A percentile compares a stretch with the other conserved stretches of the same genome.
phyloP scores from a whole-genome alignment of 176 grass and related monocot species.

The Phoenix dactylifera region DNA sequence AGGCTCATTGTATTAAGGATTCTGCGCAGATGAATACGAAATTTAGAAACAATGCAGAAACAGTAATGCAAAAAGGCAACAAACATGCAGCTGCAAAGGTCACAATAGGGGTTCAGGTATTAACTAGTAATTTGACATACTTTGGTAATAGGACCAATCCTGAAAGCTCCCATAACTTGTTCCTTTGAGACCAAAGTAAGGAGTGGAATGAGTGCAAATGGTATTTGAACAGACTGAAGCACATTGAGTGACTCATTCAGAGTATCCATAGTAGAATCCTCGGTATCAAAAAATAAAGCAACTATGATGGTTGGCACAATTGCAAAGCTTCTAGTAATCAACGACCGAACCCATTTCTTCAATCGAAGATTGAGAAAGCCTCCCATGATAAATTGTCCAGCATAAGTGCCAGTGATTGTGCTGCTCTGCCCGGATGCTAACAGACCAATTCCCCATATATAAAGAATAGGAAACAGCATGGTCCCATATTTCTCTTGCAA shows the following conservation, averaged over 20 bases:
- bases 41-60: no score
- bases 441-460: slow-evolving; percentile 87
- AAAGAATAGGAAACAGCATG: slow-evolving; percentile 68
- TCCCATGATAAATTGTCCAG: slow-evolving; percentile 90
- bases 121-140: slow-evolving; percentile 29
- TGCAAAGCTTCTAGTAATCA: slow-evolving; percentile 82
- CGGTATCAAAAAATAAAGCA: slow-evolving; percentile 84
- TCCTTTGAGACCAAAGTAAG: slow-evolving; percentile 90
- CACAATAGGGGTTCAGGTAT: not conserved
- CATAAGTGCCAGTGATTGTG: slow-evolving; percentile 85
- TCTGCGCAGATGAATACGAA: no score
- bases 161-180: slow-evolving; percentile 77
- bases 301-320: slow-evolving; percentile 91
- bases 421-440: slow-evolving; percentile 93
- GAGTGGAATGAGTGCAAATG: slow-evolving; percentile 89
- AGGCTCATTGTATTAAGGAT: no score
- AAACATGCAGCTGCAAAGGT: not conserved
- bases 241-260: slow-evolving; percentile 94
- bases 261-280: slow-evolving; percentile 79
- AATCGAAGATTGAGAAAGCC: slow-evolving; percentile 90
- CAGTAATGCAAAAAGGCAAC: no score
- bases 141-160: slow-evolving; percentile 70
- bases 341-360: slow-evolving; percentile 83
- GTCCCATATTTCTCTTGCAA: slow-evolving; percentile 82
- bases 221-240: slow-evolving; percentile 94